These are phyloP conservation scores for Colletotrichum falcatum DNA, from an alignment of 2,329 filamentous ascomycete species.

Conservation along the genomic window DNA sequence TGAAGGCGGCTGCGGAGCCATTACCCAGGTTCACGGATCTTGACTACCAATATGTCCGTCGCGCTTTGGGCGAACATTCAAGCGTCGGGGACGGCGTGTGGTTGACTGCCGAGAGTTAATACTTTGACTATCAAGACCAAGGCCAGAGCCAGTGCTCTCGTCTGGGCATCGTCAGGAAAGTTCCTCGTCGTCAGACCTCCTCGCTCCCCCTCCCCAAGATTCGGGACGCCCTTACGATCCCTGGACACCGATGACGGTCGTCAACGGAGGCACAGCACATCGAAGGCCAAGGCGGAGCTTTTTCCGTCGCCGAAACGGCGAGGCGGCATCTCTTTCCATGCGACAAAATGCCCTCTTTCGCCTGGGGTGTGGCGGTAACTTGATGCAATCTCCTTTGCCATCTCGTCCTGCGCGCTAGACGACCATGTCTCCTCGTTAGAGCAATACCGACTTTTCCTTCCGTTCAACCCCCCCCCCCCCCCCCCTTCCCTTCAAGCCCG, in stretches of 20 bases:
- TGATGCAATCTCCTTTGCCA: conserved; percentile 1
- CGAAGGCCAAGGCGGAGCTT: not conserved
- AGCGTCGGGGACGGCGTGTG: not conserved
- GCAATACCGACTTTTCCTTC: conserved; percentile 16
- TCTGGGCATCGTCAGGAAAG: not conserved
- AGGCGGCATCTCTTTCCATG: not conserved
- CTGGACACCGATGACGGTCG: conserved; percentile 10
- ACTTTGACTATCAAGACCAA: not conserved
- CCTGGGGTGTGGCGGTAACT: conserved; percentile 27
- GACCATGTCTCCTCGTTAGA: conserved; percentile 23
- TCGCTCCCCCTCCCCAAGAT: not conserved
- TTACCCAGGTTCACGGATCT: too few relatives aligned
- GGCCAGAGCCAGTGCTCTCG: not conserved
- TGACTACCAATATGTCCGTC: not conserved
- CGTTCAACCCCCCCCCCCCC: not conserved
- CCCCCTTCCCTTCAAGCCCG: not conserved
- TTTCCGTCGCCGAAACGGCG: not conserved
- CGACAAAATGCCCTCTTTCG: conserved; percentile 6
- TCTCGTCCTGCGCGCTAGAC: conserved; percentile 7
- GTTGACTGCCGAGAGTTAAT: not conserved
- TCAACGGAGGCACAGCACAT: not conserved
- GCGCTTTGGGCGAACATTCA: not conserved
- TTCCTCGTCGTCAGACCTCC: not conserved
- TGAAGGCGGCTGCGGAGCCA: not conserved
- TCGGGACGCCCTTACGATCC: not conserved